These are phyloP conservation scores for Iris pallida DNA, from an alignment of 116 monocot species.

Conservation along the genomic window DNA sequence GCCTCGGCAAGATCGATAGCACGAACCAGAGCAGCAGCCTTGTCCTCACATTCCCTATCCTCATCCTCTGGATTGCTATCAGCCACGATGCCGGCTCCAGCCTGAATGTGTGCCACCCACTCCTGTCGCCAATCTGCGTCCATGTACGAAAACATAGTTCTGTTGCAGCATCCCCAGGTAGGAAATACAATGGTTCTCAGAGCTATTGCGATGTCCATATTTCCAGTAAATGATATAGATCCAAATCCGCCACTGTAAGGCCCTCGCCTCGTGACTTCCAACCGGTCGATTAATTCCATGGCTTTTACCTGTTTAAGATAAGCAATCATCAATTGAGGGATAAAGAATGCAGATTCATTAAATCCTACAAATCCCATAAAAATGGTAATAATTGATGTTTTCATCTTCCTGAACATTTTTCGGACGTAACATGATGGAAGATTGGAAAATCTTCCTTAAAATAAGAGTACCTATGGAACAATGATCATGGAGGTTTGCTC, in stretches of 20 bases:
- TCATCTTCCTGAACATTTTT: background rate
- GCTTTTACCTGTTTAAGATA: constrained; percentile 51
- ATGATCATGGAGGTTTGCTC: no score
- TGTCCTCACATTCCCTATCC: constrained; percentile 53
- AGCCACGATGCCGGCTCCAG: constrained; percentile 57
- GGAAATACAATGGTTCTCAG: constrained; percentile 83
- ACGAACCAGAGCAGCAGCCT: constrained; percentile 43
- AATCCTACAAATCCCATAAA: background rate
- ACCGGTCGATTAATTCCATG: constrained; percentile 83
- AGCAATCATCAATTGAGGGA: background rate
- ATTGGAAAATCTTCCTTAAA: no score
- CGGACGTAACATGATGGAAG: no score
- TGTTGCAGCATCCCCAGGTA: constrained; percentile 24
- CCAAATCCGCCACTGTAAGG: constrained; percentile 97
- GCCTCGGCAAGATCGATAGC: constrained; percentile 53
- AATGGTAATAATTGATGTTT: background rate
- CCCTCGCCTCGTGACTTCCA: constrained; percentile 75
- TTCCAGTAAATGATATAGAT: constrained; percentile 53
- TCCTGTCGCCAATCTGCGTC: constrained; percentile 42
- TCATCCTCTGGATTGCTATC: constrained; percentile 58
- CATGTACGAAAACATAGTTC: constrained; percentile 59
- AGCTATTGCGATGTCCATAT: constrained; percentile 78
- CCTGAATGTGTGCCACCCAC: constrained; percentile 89
- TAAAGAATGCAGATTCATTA: background rate
- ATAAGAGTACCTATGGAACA: no score